Conservation (phyloP, 164 flowering plant species). For the Tetrastigma voinierianum region DNA sequence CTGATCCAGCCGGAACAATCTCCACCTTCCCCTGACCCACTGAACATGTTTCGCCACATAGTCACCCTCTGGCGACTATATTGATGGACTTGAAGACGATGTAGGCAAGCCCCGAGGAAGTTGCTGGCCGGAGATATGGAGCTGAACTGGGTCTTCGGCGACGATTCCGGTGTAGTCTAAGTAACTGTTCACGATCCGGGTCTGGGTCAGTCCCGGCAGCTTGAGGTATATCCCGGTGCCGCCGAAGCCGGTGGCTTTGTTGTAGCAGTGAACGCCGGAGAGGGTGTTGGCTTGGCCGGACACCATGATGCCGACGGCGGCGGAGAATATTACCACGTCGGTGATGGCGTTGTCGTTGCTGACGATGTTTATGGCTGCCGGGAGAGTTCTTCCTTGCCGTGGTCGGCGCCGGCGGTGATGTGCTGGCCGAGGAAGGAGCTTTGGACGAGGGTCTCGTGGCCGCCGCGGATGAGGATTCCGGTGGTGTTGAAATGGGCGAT, state of each 20-base stretch:
- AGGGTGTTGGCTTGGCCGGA: constrained; percentile 73
- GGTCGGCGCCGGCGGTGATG: constrained; percentile 77
- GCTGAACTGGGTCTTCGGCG: constrained; percentile 92
- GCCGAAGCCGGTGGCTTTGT: constrained; percentile 90
- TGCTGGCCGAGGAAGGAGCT: constrained; percentile 87
- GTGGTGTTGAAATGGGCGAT: constrained; percentile 60
- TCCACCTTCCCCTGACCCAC: constrained; percentile 52
- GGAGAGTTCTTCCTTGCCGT: constrained; percentile 57
- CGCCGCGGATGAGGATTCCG: constrained; percentile 59
- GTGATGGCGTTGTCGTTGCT: constrained; percentile 84
- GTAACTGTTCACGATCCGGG: constrained; percentile 75
- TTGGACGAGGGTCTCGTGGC: constrained; percentile 79
- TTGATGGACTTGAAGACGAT: constrained; percentile 61
- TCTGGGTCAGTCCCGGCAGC: constrained; percentile 67
- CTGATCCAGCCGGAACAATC: constrained; percentile 75
- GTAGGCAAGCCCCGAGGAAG: constrained; percentile 80
- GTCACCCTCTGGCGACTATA: constrained; percentile 59
- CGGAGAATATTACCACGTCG: constrained; percentile 81
- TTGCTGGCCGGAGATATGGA: constrained; percentile 54
- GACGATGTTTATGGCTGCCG: constrained; percentile 60
- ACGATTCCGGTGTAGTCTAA: constrained; percentile 88
- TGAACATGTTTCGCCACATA: constrained; percentile 75
- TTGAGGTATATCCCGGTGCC: constrained; percentile 79
- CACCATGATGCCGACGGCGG: constrained; percentile 52
- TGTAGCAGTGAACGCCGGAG: constrained; percentile 94